A percentile compares a stretch with the other conserved stretches of the same genome.
phyloP scores from a whole-genome alignment of 2,329 filamentous ascomycete genomes.

The Sphaerulina vaccinii region DNA sequence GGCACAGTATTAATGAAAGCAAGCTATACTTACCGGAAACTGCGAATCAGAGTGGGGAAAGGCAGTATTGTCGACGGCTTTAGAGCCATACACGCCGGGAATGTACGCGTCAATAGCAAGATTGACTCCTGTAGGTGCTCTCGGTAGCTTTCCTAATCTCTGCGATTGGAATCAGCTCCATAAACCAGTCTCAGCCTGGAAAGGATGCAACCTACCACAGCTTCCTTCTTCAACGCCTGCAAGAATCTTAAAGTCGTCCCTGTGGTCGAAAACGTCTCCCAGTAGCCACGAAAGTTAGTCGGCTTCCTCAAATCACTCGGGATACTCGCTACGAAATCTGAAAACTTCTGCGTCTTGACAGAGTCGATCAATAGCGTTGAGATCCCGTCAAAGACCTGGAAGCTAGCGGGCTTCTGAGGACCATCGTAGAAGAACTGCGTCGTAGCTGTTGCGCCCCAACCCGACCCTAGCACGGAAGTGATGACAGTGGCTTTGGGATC shows the following conservation, averaged over 20 bases:
- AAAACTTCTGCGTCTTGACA: slow-evolving; percentile 6
- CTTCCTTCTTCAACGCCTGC: background rate
- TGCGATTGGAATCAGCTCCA: background rate
- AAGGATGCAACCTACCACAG: background rate
- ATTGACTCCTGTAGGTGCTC: slow-evolving; percentile 1
- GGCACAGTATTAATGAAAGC: background rate
- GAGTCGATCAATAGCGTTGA: background rate
- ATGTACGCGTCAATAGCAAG: slow-evolving; percentile 7
- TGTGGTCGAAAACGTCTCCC: slow-evolving; percentile 6
- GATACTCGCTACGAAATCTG: slow-evolving; percentile 4
- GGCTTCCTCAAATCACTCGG: background rate
- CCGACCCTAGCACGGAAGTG: background rate
- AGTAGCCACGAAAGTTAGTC: slow-evolving; percentile 4
- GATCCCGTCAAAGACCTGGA: slow-evolving; percentile 7
- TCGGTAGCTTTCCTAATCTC: background rate
- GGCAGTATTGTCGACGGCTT: background rate
- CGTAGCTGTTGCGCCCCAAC: background rate
- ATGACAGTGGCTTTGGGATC: slow-evolving; percentile 16
- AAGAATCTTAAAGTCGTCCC: slow-evolving; percentile 1
- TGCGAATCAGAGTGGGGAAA: slow-evolving; percentile 4
- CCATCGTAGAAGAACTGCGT: slow-evolving; percentile 11
- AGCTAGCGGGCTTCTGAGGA: background rate
- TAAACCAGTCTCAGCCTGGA: background rate
- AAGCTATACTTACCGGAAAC: background rate
- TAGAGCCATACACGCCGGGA: slow-evolving; percentile 3